phyloP scores from a whole-genome alignment of 208 protist genomes.

The Leishmania major region DNA sequence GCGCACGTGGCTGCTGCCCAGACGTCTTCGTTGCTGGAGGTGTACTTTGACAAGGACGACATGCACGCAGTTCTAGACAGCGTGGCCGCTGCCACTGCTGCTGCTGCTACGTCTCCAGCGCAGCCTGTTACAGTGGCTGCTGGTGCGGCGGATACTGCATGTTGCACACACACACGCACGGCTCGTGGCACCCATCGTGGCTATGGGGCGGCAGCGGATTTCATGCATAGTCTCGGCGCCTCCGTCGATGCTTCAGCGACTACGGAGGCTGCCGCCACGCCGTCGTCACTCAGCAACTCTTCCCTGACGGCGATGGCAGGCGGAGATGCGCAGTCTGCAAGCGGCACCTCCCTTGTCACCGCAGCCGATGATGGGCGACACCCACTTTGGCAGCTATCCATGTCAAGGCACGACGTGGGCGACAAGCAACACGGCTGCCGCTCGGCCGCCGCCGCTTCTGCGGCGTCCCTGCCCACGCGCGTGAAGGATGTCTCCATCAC shows the following conservation, averaged over 20 bases:
- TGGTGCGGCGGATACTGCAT: not conserved
- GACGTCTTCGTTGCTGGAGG: constrained; percentile 10
- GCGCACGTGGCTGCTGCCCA: constrained; percentile 5
- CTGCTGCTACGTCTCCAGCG: not conserved
- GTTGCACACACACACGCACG: not conserved
- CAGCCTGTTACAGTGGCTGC: not conserved
- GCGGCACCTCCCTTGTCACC: not conserved
- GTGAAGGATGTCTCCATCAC: constrained; percentile 11
- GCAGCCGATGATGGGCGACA: not conserved
- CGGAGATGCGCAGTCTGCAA: not conserved
- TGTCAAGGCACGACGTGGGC: not conserved
- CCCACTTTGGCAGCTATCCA: not conserved
- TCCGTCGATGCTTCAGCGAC: not conserved
- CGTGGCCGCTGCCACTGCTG: constrained; percentile 1
- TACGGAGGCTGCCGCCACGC: not conserved
- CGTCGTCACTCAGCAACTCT: constrained; percentile 16
- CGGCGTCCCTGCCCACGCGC: not conserved
- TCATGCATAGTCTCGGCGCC: too few species aligned
- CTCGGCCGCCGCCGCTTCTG: not conserved
- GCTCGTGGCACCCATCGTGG: not conserved
- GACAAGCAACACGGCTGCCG: not conserved
- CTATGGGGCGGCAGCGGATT: not conserved
- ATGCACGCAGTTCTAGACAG: constrained; percentile 22
- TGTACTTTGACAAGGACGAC: constrained; percentile 23
- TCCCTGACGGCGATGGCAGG: not conserved